Base-by-base conservation (phyloP, 495 filamentous ascomycete genomes). In the Penicillium bialowiezense region DNA sequence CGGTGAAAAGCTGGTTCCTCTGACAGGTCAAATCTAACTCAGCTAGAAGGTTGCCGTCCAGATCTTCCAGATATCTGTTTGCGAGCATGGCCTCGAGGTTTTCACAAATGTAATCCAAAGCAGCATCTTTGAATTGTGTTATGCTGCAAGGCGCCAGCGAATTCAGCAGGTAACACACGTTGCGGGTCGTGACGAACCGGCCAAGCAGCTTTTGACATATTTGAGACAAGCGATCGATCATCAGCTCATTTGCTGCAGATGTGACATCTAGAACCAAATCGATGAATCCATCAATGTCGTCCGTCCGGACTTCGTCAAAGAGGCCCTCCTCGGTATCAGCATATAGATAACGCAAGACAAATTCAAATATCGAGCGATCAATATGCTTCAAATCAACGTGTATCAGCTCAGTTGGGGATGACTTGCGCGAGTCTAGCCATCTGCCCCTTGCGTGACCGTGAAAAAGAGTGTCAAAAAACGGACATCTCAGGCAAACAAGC, bases 251-350 rank as follows among this genome's bases (percentile, higher is more conserved):
- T 7, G 90, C 88, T 31, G 90, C 85, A 45, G 82, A 85, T 78
- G 96, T 85, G 24, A 97, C 89, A 50, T 96, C 92, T 70, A 97
- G 78, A n/a, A 97, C 72, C 26, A 93, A 71, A 55, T 97, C 90
- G 8, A 91, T 77, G 51, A 96, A 91, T 40, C 88, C 84, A 43
- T 96, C 90, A 14, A 95, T 70, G 47, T 85, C 80, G 23, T 80
- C 78, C 42, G 78, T 77, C 15, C 86, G 76, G 17, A 91, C 77
- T 39, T 87, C 78, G 48, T 95, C 85, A 58, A 97, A 97, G 10
- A 97, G 73, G 41, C 88, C 83, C 21, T 82, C 78, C 3, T 89
- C 91, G 40, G 77, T 77, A 63, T 97, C 93, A 2, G 87, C 82
- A 62, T 98, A 98, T 0, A 97, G 62, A 62, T 91, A 84, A 17